Evolutionary conservation across 345 rosid species (phyloP).

Genomic region (Ailanthus altissimus): DNA sequence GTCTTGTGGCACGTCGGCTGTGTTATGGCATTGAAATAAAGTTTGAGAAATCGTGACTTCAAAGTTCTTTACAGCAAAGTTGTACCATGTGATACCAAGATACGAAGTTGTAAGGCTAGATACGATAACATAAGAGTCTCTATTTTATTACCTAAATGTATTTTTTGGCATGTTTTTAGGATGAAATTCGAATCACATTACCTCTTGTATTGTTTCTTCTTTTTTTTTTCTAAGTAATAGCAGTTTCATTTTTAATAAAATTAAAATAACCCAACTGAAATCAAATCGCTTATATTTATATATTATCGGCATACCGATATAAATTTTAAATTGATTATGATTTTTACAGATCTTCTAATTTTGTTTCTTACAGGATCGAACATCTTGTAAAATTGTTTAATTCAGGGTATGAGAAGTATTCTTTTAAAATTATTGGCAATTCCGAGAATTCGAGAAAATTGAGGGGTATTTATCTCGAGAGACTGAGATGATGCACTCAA

Average conservation of each 20-base stretch:
- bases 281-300: too few relatives aligned
- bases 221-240: too few relatives aligned
- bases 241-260: too few relatives aligned
- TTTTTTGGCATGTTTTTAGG: neutral
- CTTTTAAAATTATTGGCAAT: neutral
- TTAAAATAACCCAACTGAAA: too few relatives aligned
- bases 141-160: neutral
- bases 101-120: neutral
- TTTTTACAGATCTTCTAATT: too few relatives aligned
- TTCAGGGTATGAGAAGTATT: too few relatives aligned
- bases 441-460: neutral
- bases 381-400: too few relatives aligned
- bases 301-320: too few relatives aligned
- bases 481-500: neutral
- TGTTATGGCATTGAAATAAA: neutral
- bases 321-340: too few relatives aligned
- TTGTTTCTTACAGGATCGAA: too few relatives aligned
- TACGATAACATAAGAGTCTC: neutral
- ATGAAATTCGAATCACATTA: neutral
- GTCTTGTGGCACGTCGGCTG: constrained; percentile 4
- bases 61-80: constrained; percentile 27
- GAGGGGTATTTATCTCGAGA: neutral
- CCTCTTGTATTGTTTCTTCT: too few relatives aligned
- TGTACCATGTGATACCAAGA: constrained; percentile 9
- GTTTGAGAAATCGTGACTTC: constrained; percentile 30